Base-by-base conservation (phyloP, 208 protist genomes). In the Wallacemonas rigidus region DNA sequence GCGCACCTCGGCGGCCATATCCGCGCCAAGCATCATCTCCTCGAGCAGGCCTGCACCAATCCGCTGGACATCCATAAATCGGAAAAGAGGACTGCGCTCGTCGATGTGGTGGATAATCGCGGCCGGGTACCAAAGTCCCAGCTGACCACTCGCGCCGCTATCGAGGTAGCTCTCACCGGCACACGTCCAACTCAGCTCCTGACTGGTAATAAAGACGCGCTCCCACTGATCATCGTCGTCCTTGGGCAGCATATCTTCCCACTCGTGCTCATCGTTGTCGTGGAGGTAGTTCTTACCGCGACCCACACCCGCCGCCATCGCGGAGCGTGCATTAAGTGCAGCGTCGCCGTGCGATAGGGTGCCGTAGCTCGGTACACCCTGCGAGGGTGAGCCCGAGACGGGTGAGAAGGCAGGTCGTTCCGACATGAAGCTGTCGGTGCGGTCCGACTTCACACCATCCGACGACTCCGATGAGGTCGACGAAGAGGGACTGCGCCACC, bases 111-210 rank as follows among this genome's bases (percentile, higher is more conserved):
- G 91, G 1, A 74, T 83, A 67, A 95, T 95, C 2, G 71, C 81
- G 35, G 71, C 81, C 17, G 91, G 91, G 79, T 90, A 94, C 89
- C 91, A 95, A 17, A 95, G 77, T 1, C 77, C 82, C 35, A 95
- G 85, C 71, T 90, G 77, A 0, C 79, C 85, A 58, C 77, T 77
- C 5, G 79, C 57, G 40, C 65, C 62, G 53, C 69, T 75, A 47
- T 86, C 75, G 35, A 86, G 55, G 71, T 91, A 88, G 2, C 11
- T 69, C 65, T 95, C 91, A 70, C 88, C 87, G 1, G 77, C 72
- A 55, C 86, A 92, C n/a, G 67, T 76, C 89, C 91, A 95, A n/a
- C 73, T 73, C 40, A 95, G 72, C 76, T 95, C 91, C 36, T 81
- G 69, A 53, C 91, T 84, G 9, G 74, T 81, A 38, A 92, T 78